Conservation (phyloP, 352 stramenopile species). For the Pythium periplocum region DNA sequence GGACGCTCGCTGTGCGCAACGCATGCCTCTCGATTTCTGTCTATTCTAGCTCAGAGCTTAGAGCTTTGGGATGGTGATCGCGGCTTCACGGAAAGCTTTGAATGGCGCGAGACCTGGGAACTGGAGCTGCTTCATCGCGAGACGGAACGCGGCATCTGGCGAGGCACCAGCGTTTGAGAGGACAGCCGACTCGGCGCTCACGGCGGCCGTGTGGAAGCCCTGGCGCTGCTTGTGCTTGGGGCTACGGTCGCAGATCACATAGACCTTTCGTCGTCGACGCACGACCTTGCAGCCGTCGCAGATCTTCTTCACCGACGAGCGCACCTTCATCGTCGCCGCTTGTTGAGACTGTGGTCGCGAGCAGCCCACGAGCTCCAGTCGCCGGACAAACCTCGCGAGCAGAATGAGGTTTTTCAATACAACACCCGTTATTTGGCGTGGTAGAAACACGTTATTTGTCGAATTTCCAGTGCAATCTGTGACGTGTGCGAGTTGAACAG, state of each 20-base stretch:
- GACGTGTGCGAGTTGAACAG: conserved; percentile 4
- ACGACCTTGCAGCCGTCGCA: conserved; percentile 91
- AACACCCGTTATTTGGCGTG: conserved; percentile 7
- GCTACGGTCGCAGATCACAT: conserved; percentile 89
- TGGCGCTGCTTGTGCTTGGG: conserved; percentile 93
- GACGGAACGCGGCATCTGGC: conserved; percentile 90
- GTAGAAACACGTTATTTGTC: neutral
- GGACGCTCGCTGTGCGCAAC: no score
- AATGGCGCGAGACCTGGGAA: conserved; percentile 81
- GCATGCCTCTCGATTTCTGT: no score
- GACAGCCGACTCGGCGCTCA: conserved; percentile 21
- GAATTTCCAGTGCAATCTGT: conserved; percentile 6
- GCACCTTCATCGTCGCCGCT: conserved; percentile 81
- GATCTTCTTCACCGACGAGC: conserved; percentile 88
- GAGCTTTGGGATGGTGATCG: conserved; percentile 70
- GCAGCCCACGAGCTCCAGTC: neutral
- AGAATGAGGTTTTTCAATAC: conserved; percentile 5
- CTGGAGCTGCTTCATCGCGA: conserved; percentile 92
- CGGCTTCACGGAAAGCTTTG: conserved; percentile 71
- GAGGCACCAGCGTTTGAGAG: conserved; percentile 39
- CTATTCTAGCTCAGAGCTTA: conserved; percentile 21
- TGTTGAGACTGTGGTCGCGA: conserved; percentile 11
- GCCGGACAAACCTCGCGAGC: conserved; percentile 8
- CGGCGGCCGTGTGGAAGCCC: conserved; percentile 82
- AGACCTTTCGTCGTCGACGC: conserved; percentile 78